Evolutionary conservation across 495 filamentous ascomycete genomes (phyloP).

Genomic region (Xylaria palmicola): DNA sequence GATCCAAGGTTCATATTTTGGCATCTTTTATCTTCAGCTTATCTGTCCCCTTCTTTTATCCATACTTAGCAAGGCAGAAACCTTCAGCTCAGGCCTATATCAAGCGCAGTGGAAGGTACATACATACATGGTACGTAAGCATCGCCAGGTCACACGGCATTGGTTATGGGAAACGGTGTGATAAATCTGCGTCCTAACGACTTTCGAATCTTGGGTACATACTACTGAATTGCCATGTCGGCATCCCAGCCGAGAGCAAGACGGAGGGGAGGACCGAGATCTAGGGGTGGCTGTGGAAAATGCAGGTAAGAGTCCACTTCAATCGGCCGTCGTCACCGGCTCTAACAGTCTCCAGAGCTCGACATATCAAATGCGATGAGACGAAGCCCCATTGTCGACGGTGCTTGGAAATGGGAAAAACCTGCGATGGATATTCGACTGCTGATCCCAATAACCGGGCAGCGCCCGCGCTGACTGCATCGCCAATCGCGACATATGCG

Average conservation of each 20-base stretch:
- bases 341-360: not conserved
- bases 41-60: not conserved
- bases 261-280: not conserved
- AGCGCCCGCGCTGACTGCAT: not conserved
- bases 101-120: too few relatives aligned
- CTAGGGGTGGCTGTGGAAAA: not conserved
- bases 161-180: too few relatives aligned
- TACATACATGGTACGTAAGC: too few relatives aligned
- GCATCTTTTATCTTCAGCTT: too few relatives aligned
- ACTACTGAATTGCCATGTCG: not conserved
- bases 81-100: too few relatives aligned
- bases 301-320: not conserved
- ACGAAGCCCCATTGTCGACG: constrained; percentile 9
- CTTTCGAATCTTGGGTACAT: not conserved
- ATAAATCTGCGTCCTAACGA: too few relatives aligned
- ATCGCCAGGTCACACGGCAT: too few relatives aligned
- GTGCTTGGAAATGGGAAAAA: not conserved
- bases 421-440: constrained; percentile 8
- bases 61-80: not conserved
- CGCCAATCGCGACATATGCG: constrained; percentile 28
- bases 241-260: not conserved
- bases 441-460: not conserved
- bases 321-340: not conserved
- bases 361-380: constrained; percentile 15
- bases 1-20: too few relatives aligned